phyloP scores from a whole-genome alignment of 2,329 filamentous ascomycete genomes.

The Aureobasidium pullulans region DNA sequence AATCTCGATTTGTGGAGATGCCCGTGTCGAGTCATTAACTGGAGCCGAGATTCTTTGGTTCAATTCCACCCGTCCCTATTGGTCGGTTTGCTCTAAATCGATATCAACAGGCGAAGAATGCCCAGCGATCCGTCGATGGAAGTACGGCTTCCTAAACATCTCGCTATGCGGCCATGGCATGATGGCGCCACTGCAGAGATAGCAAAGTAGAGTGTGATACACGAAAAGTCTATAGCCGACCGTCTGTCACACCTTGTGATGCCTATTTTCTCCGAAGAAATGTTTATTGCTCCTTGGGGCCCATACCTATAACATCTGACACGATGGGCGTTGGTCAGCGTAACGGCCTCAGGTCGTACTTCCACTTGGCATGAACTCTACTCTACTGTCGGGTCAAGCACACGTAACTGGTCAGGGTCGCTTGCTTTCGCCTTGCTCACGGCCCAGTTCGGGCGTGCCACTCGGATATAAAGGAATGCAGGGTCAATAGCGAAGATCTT shows the following conservation, averaged over 20 bases:
- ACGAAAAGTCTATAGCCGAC: constrained; percentile 6
- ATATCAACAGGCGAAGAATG: not conserved
- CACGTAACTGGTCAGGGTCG: not conserved
- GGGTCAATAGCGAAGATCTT: not conserved
- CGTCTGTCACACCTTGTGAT: not conserved
- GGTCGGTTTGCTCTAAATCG: not conserved
- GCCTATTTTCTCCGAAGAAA: not conserved
- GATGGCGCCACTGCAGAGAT: not conserved
- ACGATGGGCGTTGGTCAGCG: not conserved
- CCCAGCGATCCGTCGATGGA: not conserved
- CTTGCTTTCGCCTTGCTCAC: not conserved
- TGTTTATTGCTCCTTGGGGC: not conserved
- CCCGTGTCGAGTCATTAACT: not conserved
- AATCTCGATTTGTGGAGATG: too few species aligned
- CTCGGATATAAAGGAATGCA: not conserved
- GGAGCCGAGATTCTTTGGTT: not conserved
- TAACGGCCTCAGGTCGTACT: not conserved
- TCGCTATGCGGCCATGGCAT: not conserved
- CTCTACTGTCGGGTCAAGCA: not conserved
- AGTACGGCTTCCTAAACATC: not conserved
- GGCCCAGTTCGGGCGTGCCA: not conserved
- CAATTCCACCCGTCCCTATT: not conserved
- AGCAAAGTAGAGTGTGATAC: not conserved
- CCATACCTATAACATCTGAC: not conserved
- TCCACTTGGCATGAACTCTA: not conserved